Percentiles rank a stretch among this genome's conserved stretches.
Evolutionary conservation across 2,329 filamentous ascomycete species (phyloP).

Genomic region (Ascocoryne sarcoides): DNA sequence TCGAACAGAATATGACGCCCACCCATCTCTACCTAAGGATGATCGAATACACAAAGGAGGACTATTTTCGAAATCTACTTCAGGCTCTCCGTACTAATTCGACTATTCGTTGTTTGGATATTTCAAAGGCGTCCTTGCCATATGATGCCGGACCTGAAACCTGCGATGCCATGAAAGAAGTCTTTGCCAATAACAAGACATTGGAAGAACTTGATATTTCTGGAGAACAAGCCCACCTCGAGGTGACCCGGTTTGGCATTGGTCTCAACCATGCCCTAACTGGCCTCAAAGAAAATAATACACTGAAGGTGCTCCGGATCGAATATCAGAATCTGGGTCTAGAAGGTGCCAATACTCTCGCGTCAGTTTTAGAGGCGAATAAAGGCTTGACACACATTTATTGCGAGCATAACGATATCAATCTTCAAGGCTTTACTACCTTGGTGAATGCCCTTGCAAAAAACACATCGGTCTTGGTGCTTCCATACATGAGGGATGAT

Average conservation of each 20-base stretch:
- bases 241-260: constrained; percentile 59
- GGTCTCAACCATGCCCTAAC: constrained; percentile 58
- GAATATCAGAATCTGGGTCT: constrained; percentile 61
- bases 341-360: constrained; percentile 59
- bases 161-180: constrained; percentile 50
- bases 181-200: constrained; percentile 60
- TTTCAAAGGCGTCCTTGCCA: constrained; percentile 61
- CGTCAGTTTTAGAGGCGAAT: constrained; percentile 59
- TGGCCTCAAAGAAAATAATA: constrained; percentile 54
- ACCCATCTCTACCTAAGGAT: constrained; percentile 57
- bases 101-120: constrained; percentile 55
- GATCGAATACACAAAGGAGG: constrained; percentile 45
- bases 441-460: constrained; percentile 59
- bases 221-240: constrained; percentile 62
- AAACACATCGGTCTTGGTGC: constrained; percentile 52
- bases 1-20: constrained; percentile 45
- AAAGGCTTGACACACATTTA: constrained; percentile 53
- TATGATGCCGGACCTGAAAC: constrained; percentile 61
- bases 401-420: constrained; percentile 65
- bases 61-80: constrained; percentile 50
- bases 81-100: constrained; percentile 53
- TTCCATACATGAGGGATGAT: constrained; percentile 56
- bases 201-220: constrained; percentile 61
- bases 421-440: constrained; percentile 60
- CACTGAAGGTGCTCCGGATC: constrained; percentile 53